Base-by-base conservation (phyloP, 768 basidiomycete genomes). In the Mycena capillaripes region DNA sequence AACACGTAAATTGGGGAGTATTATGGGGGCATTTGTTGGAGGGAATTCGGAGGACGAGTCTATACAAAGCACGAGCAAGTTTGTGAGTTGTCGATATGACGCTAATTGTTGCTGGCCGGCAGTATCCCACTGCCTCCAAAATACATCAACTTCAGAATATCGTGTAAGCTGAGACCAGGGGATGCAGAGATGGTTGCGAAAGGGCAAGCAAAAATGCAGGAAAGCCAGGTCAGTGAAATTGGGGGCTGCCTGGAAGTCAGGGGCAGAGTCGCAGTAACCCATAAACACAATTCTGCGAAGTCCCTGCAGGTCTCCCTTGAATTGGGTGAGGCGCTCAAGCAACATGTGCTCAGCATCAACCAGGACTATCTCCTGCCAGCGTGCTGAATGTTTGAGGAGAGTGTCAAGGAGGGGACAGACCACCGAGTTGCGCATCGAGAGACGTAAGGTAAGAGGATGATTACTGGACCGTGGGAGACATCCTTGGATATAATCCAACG, bases 91-190 rank as follows among this genome's bases (percentile, higher is more conserved):
- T 27, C 63, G 29, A 27, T 70, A 70, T 0, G 55, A 46, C 12
- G 30, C 23, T 27, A 38, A 21, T 42, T 34, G 34, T 32, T 23
- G 14, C 6, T 25, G 4, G n/a, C 44, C 34, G 25, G 1, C 16
- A 12, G 17, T 17, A 12, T 4, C 4, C 27, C 27, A 53, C 2
- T 2, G 52, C 53, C 23, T n/a, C 64, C 69, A 70, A 1, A 4
- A 10, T 25, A 62, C 64, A 30, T 25, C 5, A 23, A 27, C 16
- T 59, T 70, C 69, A 6, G 44, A 17, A 46, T 70, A 70, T 40
- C 36, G 46, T 14, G 69, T 70, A 25, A 70, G 69, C 29, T 44
- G 62, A n/a, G 69, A 58, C 69, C 69, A 70, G 5, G 62, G 62
- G 36, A 70, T 52, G 4, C 14, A 40, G 25, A n/a, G 6, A 29